Evolutionary conservation across 1,284 basidiomycete species (phyloP).

Genomic region (Nidula niveotomentosa): DNA sequence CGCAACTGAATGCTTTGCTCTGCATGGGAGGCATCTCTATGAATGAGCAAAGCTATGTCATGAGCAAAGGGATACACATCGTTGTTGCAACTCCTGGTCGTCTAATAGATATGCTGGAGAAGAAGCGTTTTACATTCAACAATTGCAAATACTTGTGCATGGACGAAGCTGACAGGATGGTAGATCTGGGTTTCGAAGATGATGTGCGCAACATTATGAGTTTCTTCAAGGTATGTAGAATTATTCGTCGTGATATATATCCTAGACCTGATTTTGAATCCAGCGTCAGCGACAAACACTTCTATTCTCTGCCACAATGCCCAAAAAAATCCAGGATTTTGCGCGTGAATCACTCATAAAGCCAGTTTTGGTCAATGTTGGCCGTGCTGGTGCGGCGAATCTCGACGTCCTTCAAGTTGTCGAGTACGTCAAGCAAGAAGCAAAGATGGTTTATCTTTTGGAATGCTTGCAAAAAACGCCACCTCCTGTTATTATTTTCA

Average conservation of each 20-base stretch:
- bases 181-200: constrained; percentile 98
- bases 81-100: constrained; percentile 96
- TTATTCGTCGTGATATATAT: background rate
- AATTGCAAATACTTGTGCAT: constrained; percentile 96
- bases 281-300: constrained; percentile 96
- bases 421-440: constrained; percentile 99
- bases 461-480: constrained; percentile 99
- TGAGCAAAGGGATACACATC: constrained; percentile 92
- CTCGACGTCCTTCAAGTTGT: constrained; percentile 97
- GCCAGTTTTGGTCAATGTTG: constrained; percentile 96
- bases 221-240: constrained; percentile 79
- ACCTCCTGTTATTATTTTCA: constrained; percentile 97
- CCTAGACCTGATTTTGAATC: constrained; percentile 11
- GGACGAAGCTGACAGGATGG: constrained; percentile 99
- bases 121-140: constrained; percentile 88
- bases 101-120: constrained; percentile 97
- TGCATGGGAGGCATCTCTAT: constrained; percentile 99
- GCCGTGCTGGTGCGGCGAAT: constrained; percentile 96
- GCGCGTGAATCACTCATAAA: constrained; percentile 93
- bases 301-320: constrained; percentile 99
- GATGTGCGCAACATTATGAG: constrained; percentile 99
- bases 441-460: constrained; percentile 98
- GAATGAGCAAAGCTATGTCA: constrained; percentile 90
- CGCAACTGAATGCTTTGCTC: constrained; percentile 83
- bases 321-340: constrained; percentile 97